phyloP scores from a whole-genome alignment of 306 rosid species.

The cucumber (Cucumis sativus) region Cucumber_9930_V3 NC_026659.2:24068501-24069000 shows the following conservation, averaged over 20 bases:
- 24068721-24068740: neutral
- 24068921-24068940: neutral
- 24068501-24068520: neutral
- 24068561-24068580: neutral
- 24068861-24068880: neutral
- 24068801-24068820: neutral
- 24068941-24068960: neutral
- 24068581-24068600: neutral
- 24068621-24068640: neutral
- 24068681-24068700: neutral
- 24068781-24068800: neutral
- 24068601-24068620: neutral
- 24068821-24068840: neutral
- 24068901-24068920: neutral
- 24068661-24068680: neutral
- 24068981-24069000: constrained; percentile 37
- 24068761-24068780: neutral
- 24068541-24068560: neutral
- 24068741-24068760: neutral
- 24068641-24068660: neutral
- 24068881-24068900: neutral
- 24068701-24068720: neutral
- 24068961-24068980: constrained; percentile 53
- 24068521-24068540: neutral
- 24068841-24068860: neutral